These are phyloP conservation scores for Tricholoma sp. DNA, from an alignment of 768 basidiomycete genomes.

Conservation along the genomic window DNA sequence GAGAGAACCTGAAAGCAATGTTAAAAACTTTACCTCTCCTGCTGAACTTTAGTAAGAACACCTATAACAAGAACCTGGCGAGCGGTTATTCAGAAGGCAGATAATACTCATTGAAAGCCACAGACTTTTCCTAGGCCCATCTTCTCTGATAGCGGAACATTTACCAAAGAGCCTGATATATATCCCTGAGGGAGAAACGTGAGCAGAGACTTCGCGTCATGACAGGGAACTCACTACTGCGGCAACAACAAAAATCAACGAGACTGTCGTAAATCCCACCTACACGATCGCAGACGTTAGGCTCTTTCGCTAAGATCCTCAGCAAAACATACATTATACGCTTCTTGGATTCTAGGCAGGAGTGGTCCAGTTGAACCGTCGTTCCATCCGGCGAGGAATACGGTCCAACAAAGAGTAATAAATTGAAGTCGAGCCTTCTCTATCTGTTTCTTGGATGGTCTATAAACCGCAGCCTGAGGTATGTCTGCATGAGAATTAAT, in stretches of 20 bases:
- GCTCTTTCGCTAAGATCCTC: too few species aligned
- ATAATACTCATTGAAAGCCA: too few species aligned
- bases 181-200: too few species aligned
- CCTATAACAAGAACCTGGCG: conserved; percentile 22
- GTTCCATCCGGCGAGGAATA: conserved; percentile 73
- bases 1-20: conserved; percentile 26
- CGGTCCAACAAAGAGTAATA: conserved; percentile 43
- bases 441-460: conserved; percentile 9
- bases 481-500: background rate
- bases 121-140: too few species aligned
- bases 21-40: background rate
- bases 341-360: conserved; percentile 59
- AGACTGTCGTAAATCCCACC: conserved; percentile 49
- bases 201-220: too few species aligned
- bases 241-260: conserved; percentile 33
- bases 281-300: conserved; percentile 10
- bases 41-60: background rate
- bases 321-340: too few species aligned
- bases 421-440: conserved; percentile 41
- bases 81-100: conserved; percentile 35
- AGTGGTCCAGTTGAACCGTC: conserved; percentile 74
- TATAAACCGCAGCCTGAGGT: background rate
- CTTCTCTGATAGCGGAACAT: too few species aligned
- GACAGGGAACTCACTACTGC: background rate
- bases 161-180: too few species aligned